A percentile compares a stretch with the other conserved stretches of the same genome.
These are phyloP conservation scores for Solanum infundibuliforme DNA, from an alignment of 257 asterid species.

Conservation along the genomic window DNA sequence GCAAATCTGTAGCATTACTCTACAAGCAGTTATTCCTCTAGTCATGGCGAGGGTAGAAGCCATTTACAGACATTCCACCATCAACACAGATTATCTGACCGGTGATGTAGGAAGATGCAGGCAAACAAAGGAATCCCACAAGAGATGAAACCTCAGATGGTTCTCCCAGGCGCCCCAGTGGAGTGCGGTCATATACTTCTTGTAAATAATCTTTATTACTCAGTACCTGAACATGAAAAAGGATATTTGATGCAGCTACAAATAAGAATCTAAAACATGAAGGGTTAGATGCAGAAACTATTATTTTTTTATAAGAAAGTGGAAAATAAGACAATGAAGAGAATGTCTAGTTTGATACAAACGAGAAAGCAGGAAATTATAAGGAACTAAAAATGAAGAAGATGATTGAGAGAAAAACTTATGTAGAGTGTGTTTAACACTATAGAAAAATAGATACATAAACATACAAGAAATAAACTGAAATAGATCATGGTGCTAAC, in stretches of 20 bases:
- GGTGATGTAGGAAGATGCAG: slow-evolving; percentile 56
- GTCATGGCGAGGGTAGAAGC: slow-evolving; percentile 34
- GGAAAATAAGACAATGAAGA: neutral
- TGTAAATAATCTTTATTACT: slow-evolving; percentile 38
- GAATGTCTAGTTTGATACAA: neutral
- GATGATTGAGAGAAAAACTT: neutral
- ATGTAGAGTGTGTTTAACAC: neutral
- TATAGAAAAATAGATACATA: neutral
- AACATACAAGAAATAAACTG: neutral
- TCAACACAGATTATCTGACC: slow-evolving; percentile 60
- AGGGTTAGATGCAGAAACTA: neutral
- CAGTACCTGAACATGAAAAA: slow-evolving; percentile 23
- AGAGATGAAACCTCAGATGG: slow-evolving; percentile 55
- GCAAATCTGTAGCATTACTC: neutral
- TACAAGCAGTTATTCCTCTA: neutral
- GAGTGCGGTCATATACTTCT: slow-evolving; percentile 49
- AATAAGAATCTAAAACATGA: neutral
- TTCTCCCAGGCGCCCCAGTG: slow-evolving; percentile 57
- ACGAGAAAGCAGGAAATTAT: neutral
- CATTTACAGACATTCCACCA: slow-evolving; percentile 66
- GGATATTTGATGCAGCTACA: neutral
- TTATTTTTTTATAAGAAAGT: no score
- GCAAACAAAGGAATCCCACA: slow-evolving; percentile 65
- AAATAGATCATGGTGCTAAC: neutral
- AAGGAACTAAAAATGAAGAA: neutral